phyloP scores from a whole-genome alignment of 1,284 basidiomycete species.

The Cryptococcus sp. region DNA sequence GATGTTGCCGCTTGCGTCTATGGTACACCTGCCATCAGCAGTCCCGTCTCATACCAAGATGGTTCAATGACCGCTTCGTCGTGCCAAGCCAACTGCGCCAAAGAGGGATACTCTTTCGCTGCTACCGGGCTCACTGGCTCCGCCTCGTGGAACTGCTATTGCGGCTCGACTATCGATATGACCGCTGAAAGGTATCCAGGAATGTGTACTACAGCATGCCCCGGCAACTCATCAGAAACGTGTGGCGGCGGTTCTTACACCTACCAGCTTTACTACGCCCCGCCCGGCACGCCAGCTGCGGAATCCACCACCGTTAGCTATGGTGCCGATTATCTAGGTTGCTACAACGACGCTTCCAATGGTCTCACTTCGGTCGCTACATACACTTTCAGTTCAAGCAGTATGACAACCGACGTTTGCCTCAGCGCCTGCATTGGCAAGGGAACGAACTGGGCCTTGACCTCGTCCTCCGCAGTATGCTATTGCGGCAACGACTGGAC shows the following conservation, averaged over 20 bases:
- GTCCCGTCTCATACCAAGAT: too few species aligned
- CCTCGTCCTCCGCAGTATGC: not conserved
- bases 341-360: constrained; percentile 3
- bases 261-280: constrained; percentile 12
- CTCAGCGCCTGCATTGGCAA: not conserved
- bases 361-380: not conserved
- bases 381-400: too few species aligned
- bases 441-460: not conserved
- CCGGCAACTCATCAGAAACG: constrained; percentile 28
- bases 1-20: too few species aligned
- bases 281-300: constrained; percentile 1
- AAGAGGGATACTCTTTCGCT: constrained; percentile 1
- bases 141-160: not conserved
- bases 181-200: too few species aligned
- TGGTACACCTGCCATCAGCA: too few species aligned
- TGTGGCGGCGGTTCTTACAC: constrained; percentile 27
- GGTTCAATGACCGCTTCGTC: too few species aligned
- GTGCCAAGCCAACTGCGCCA: constrained; percentile 9
- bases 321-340: constrained; percentile 2
- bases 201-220: constrained; percentile 17
- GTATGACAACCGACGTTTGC: too few species aligned
- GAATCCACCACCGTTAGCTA: too few species aligned
- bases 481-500: not conserved
- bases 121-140: constrained; percentile 9
- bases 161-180: not conserved